A percentile compares a stretch with the other conserved stretches of the same genome.
These are phyloP conservation scores for Trichoderma atroviride DNA, from an alignment of 2,329 filamentous ascomycete species.

Conservation along the genomic window DNA sequence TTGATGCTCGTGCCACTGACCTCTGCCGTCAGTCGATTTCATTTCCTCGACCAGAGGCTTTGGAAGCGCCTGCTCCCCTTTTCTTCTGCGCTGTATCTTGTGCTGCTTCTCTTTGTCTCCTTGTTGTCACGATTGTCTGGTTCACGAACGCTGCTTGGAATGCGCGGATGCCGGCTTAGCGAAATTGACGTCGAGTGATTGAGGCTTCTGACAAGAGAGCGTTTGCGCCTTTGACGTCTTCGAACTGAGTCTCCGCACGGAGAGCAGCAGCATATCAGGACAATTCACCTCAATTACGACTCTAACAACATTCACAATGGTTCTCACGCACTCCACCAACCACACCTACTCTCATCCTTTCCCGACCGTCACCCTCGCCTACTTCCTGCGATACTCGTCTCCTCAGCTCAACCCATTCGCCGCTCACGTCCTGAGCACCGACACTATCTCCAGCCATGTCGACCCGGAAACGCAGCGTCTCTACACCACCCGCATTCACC, in stretches of 20 bases:
- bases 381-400: slow-evolving; percentile 82
- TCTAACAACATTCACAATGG: slow-evolving; percentile 49
- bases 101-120: background rate
- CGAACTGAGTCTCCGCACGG: slow-evolving; percentile 31
- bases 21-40: slow-evolving; percentile 31
- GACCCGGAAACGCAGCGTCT: slow-evolving; percentile 74
- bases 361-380: slow-evolving; percentile 82
- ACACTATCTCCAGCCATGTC: slow-evolving; percentile 75
- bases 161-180: slow-evolving; percentile 18
- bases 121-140: slow-evolving; percentile 5
- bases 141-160: slow-evolving; percentile 10
- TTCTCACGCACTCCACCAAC: slow-evolving; percentile 66
- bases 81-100: slow-evolving; percentile 2
- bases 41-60: slow-evolving; percentile 27
- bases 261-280: slow-evolving; percentile 17
- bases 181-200: slow-evolving; percentile 1
- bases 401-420: slow-evolving; percentile 75
- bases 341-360: slow-evolving; percentile 81
- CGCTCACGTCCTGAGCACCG: slow-evolving; percentile 79
- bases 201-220: slow-evolving; percentile 27
- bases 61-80: slow-evolving; percentile 21
- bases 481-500: slow-evolving; percentile 76
- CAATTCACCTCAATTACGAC: slow-evolving; percentile 24
- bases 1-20: slow-evolving; percentile 30
- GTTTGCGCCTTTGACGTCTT: slow-evolving; percentile 28